Evolutionary conservation across 2,329 filamentous ascomycete species (phyloP), one percentile per base, ranked within the genome.

Genomic region (Penicillium olsonii): DNA sequence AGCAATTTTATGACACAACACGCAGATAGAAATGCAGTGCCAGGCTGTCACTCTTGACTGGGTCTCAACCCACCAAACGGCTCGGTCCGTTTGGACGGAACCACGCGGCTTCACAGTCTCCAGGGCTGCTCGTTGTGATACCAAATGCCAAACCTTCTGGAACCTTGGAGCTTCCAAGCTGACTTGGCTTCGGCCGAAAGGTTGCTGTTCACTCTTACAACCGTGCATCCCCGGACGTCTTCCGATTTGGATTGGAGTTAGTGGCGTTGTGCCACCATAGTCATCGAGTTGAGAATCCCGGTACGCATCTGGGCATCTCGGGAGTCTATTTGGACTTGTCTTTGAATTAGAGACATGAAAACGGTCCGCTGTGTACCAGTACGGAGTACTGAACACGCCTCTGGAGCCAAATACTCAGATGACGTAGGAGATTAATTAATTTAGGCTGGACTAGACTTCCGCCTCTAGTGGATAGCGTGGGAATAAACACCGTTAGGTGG

Each of bases 21-120:
- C n/a, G 22, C 22, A 24, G 6, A 35, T 35, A 15, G 15, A 35
- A 9, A 35, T 10, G 33, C n/a, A 35, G 15, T 35, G n/a, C 17
- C 33, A 18, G n/a, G 33, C 15, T 10, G 33, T 35, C 24, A 22
- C 4, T 34, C 24, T n/a, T 19, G n/a, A 34, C n/a, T 44, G n/a
- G 39, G 22, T 45, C 22, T 8, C 22, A 18, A 22, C 35, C 35
- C 22, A 29, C n/a, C n/a, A 15, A 35, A 45, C 42, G 41, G 47
- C 35, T 40, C 46, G 46, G 46, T 34, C 46, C 47, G 47, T 45
- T 11, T 27, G 37, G 38, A 40, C 37, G 46, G 46, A 49, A 35
- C 41, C 46, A 45, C 34, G 26, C 41, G 42, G 46, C 18, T 26
- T 35, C 4, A n/a, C 5, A 24, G n/a, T n/a, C 26, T 8, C 34